Evolutionary conservation across 352 stramenopile genomes (phyloP).

Genomic region (Phytophthora kernoviae): DNA sequence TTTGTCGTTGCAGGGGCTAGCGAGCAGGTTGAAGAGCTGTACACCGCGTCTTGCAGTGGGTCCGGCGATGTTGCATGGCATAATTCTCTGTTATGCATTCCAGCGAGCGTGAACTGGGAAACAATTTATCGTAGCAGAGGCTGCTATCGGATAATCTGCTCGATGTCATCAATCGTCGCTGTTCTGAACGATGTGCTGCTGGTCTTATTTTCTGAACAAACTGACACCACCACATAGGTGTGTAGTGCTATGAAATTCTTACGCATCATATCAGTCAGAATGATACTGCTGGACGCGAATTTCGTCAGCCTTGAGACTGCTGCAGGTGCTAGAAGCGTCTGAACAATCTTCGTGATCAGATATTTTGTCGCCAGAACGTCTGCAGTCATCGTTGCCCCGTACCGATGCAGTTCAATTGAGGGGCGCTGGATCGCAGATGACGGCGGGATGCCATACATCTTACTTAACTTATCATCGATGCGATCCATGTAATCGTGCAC

Average conservation of each 20-base stretch:
- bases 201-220: too few species aligned
- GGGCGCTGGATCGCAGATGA: conserved; percentile 38
- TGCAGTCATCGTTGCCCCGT: neutral
- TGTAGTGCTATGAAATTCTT: neutral
- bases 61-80: too few species aligned
- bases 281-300: conserved; percentile 18
- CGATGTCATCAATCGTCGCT: too few species aligned
- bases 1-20: too few species aligned
- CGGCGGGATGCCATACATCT: conserved; percentile 78
- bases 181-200: too few species aligned
- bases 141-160: too few species aligned
- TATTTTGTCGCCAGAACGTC: neutral
- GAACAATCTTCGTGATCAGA: neutral
- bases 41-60: too few species aligned
- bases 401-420: neutral
- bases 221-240: too few species aligned
- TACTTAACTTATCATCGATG: conserved; percentile 79
- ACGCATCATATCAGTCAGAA: conserved; percentile 15
- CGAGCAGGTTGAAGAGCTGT: too few species aligned
- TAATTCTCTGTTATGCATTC: too few species aligned
- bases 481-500: conserved; percentile 85
- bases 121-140: too few species aligned
- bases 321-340: neutral
- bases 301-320: conserved; percentile 20
- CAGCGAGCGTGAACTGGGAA: too few species aligned